Evolutionary conservation across 1,139 yeast species (phyloP).

Genomic region (Magnusiomyces paraingens): DNA sequence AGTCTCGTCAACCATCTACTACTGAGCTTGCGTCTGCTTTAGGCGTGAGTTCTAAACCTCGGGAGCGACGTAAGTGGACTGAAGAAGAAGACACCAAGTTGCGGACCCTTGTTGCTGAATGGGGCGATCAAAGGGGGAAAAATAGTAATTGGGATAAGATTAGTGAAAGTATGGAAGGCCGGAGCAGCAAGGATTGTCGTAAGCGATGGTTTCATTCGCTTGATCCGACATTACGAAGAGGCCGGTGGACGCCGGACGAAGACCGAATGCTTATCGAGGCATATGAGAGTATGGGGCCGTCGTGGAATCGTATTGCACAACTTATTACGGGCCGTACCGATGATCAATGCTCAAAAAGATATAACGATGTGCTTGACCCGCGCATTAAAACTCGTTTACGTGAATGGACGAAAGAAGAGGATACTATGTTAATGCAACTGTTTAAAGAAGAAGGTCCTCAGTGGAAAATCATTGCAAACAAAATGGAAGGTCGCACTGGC

Average conservation of each 20-base stretch:
- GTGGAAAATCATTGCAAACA: constrained; percentile 76
- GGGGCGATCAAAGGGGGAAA: constrained; percentile 88
- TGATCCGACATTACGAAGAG: constrained; percentile 75
- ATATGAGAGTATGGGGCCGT: constrained; percentile 61
- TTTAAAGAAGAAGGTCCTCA: constrained; percentile 77
- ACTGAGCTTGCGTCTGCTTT: constrained; percentile 17
- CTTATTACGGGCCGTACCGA: constrained; percentile 82
- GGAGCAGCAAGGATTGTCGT: constrained; percentile 88
- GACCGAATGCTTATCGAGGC: constrained; percentile 62
- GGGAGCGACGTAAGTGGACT: constrained; percentile 59
- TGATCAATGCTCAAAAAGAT: constrained; percentile 91
- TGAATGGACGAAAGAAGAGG: constrained; percentile 79
- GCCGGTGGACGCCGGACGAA: constrained; percentile 85
- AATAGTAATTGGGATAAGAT: constrained; percentile 65
- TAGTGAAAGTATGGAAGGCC: constrained; percentile 58
- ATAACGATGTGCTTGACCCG: constrained; percentile 84
- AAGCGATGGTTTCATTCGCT: constrained; percentile 84
- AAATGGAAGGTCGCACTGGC: constrained; percentile 75
- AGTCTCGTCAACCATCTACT: constrained; percentile 15
- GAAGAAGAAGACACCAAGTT: constrained; percentile 69
- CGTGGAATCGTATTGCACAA: constrained; percentile 79
- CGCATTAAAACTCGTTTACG: constrained; percentile 67
- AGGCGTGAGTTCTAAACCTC: constrained; percentile 15
- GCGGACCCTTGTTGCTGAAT: constrained; percentile 60
- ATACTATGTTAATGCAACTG: constrained; percentile 54